These are phyloP conservation scores for Gloeopeniophorella convolvens DNA, from an alignment of 768 basidiomycete genomes.

Conservation along the genomic window DNA sequence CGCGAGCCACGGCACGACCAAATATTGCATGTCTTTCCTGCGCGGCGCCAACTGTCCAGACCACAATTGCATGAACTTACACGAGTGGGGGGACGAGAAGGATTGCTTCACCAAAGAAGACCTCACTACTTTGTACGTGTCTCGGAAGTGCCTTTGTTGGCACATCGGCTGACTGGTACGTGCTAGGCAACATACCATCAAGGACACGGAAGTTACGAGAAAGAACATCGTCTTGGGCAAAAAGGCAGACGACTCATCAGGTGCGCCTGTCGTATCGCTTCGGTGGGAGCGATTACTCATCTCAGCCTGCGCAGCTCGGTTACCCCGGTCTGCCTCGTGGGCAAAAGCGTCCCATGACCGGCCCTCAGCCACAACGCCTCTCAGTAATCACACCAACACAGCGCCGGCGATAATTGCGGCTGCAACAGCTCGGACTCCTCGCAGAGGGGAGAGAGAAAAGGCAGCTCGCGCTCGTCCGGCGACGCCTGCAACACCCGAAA, in stretches of 20 bases:
- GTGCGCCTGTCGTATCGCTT: constrained; percentile 2
- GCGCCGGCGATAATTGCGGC: constrained; percentile 7
- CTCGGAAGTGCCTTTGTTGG: constrained; percentile 7
- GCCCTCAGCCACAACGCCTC: constrained; percentile 21
- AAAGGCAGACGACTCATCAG: constrained; percentile 44
- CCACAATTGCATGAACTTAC: constrained; percentile 87
- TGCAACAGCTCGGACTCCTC: constrained; percentile 17
- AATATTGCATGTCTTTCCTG: constrained; percentile 96
- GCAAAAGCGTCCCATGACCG: constrained; percentile 28
- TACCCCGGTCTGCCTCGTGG: constrained; percentile 55
- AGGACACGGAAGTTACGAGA: constrained; percentile 71
- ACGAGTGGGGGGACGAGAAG: constrained; percentile 98
- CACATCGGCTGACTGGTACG: constrained; percentile 12
- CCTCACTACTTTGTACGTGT: constrained; percentile 76
- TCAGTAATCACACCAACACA: constrained; percentile 26
- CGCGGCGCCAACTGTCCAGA: constrained; percentile 80
- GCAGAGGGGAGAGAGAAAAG: constrained; percentile 18
- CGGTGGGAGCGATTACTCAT: constrained; percentile 5
- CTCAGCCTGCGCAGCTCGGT: constrained; percentile 31
- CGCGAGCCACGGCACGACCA: constrained; percentile 93
- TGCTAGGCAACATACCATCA: constrained; percentile 84
- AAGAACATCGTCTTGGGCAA: constrained; percentile 42
- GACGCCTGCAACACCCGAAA: constrained; percentile 29
- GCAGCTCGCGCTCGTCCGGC: constrained; percentile 35
- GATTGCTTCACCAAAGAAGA: constrained; percentile 98